Base-by-base conservation (phyloP, 371 early-diverging fungal genomes). In the Mucor racemosus region DNA sequence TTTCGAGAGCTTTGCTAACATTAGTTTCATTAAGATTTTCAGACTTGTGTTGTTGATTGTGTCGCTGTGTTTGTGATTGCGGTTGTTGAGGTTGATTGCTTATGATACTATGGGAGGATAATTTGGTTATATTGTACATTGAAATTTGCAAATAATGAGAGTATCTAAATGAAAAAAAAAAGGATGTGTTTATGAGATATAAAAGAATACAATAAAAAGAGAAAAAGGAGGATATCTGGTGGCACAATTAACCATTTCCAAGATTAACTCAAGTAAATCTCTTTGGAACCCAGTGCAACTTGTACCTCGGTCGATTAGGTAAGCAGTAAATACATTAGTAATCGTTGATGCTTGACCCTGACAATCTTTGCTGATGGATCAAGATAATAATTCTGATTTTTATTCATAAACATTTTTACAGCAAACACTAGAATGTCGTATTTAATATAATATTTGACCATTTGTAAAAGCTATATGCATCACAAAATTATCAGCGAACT, bases 111-210 rank as follows among this genome's bases (percentile, higher is more conserved):
- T 33, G 11, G 34, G 34, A 35, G 5, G 41, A 5, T 9, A 9
- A n/a, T 19, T 35, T 39, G 21, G 19, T 58, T 11, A 14, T 54
- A 54, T 54, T 54, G 54, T 54, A 54, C 54, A 54, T 54, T 15
- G 7, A 33, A 60, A 31, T 40, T 31, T 26, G 15, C 15, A 26
- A 38, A 59, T 26, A 42, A 26, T 42, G 26, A 60, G 34, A 60
- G 42, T 17, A 19, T 9, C 19, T 19, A 46, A 8, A 39, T 15
- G 33, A 59, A 15, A 59, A 26, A 59, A 59, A 42, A 33, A 21
- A 39, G 19, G 39, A 31, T 21, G 17, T 9, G 9, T 17, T 19
- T 46, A 19, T 31, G 26, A 26, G 1, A 26, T 26, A 26, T 26
- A 26, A 26, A 26, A 26, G 26, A 26, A 26, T 26, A 1, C 26